Evolutionary conservation across 2,329 filamentous ascomycete genomes (phyloP).

Genomic region (Metarhizium robertsii): DNA sequence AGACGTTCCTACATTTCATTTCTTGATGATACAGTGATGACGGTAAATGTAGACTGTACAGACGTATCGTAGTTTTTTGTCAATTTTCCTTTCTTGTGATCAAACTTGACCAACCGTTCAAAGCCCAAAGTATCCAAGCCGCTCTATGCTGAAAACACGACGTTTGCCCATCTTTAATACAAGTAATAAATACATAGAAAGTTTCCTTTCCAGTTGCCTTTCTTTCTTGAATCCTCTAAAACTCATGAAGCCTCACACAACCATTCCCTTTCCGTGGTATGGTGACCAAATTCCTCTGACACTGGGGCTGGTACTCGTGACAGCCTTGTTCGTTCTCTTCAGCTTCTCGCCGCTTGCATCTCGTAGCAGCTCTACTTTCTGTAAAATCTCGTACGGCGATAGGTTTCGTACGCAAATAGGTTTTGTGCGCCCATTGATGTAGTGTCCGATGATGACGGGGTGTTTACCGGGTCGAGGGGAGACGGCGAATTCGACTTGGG

Average conservation of each 20-base stretch:
- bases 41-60: background rate
- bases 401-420: constrained; percentile 84
- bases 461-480: constrained; percentile 86
- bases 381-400: constrained; percentile 66
- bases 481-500: constrained; percentile 83
- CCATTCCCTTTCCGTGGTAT: constrained; percentile 52
- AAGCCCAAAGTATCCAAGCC: constrained; percentile 15
- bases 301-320: constrained; percentile 54
- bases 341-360: constrained; percentile 70
- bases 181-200: constrained; percentile 18
- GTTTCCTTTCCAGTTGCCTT: background rate
- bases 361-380: constrained; percentile 67
- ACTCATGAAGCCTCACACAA: constrained; percentile 30
- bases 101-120: background rate
- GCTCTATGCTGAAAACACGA: constrained; percentile 16
- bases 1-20: background rate
- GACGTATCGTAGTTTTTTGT: background rate
- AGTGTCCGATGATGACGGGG: constrained; percentile 80
- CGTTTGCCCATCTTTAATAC: constrained; percentile 13
- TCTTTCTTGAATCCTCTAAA: background rate
- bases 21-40: background rate
- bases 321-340: constrained; percentile 52
- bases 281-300: constrained; percentile 64
- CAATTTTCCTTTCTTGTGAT: background rate
- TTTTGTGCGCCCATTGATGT: constrained; percentile 84